A percentile compares a stretch with the other conserved stretches of the same genome.
Conservation (phyloP, 805 yeast genomes). For the Barnettozyma wickerhamii region DNA sequence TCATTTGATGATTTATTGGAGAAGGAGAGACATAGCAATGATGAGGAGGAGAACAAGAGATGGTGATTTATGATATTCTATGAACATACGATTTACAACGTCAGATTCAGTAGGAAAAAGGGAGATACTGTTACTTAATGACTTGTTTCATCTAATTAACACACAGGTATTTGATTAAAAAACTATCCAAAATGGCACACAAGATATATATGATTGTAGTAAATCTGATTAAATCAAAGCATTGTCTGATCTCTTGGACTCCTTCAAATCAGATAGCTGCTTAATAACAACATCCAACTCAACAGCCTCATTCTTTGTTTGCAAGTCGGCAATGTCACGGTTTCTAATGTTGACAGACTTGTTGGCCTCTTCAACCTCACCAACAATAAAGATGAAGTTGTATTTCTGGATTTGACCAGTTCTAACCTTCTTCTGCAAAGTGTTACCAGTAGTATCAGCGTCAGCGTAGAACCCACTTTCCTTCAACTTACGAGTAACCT, state of each 20-base stretch:
- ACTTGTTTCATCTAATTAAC: too few species aligned
- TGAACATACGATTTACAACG: not conserved
- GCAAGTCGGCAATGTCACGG: slow-evolving; percentile 90
- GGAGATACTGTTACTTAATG: too few species aligned
- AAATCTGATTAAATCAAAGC: slow-evolving; percentile 24
- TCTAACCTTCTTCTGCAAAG: slow-evolving; percentile 97
- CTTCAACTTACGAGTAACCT: slow-evolving; percentile 65
- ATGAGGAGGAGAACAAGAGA: slow-evolving; percentile 15
- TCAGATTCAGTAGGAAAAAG: too few species aligned
- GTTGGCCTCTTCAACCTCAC: slow-evolving; percentile 84
- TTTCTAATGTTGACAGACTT: slow-evolving; percentile 90
- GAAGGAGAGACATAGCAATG: slow-evolving; percentile 17
- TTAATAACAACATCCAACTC: slow-evolving; percentile 65
- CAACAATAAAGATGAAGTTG: slow-evolving; percentile 95
- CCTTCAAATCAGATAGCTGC: slow-evolving; percentile 65
- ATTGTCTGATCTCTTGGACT: slow-evolving; percentile 72
- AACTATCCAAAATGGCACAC: too few species aligned
- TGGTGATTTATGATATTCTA: slow-evolving; percentile 18
- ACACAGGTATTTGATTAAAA: too few species aligned
- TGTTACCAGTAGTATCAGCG: slow-evolving; percentile 90
- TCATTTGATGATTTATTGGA: slow-evolving; percentile 24
- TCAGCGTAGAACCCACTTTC: slow-evolving; percentile 84
- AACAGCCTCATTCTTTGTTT: slow-evolving; percentile 86
- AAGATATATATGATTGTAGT: too few species aligned
- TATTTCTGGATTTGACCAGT: slow-evolving; percentile 91